Evolutionary conservation across 257 asterid genomes (phyloP).

Genomic region (Fraxinus americana): DNA sequence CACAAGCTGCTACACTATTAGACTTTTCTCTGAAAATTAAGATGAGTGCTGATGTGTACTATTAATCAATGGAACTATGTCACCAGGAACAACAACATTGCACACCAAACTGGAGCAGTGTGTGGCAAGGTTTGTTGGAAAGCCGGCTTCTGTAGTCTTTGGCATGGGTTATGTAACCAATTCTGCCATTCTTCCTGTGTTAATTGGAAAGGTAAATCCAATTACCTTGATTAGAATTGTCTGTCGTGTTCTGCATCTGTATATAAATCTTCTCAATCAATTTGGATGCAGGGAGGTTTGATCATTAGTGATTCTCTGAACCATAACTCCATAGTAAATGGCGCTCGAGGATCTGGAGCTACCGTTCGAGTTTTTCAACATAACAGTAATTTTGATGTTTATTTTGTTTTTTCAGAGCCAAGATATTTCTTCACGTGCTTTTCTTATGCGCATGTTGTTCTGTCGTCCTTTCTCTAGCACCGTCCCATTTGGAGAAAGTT

Average conservation of each 20-base stretch:
- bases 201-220: slow-evolving; percentile 76
- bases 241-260: slow-evolving; percentile 5
- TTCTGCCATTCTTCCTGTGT: slow-evolving; percentile 91
- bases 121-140: slow-evolving; percentile 90
- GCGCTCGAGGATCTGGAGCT: slow-evolving; percentile 8
- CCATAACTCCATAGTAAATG: slow-evolving; percentile 4
- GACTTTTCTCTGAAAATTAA: slow-evolving; percentile 7
- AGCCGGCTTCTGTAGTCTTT: slow-evolving; percentile 87
- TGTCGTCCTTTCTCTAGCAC: slow-evolving; percentile 52
- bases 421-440: neutral
- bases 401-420: neutral
- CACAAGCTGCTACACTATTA: slow-evolving; percentile 9
- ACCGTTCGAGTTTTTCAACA: slow-evolving; percentile 87
- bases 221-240: slow-evolving; percentile 15
- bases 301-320: slow-evolving; percentile 1
- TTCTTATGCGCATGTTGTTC: slow-evolving; percentile 13
- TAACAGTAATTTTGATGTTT: slow-evolving; percentile 60
- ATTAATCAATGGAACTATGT: slow-evolving; percentile 20
- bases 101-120: slow-evolving; percentile 84
- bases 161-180: slow-evolving; percentile 99
- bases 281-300: slow-evolving; percentile 3
- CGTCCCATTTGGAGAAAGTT: slow-evolving; percentile 90
- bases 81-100: slow-evolving; percentile 75
- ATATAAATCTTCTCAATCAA: slow-evolving; percentile 16
- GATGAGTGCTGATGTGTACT: slow-evolving; percentile 9